phyloP scores from a whole-genome alignment of 768 basidiomycete species.

The Saitozyma podzolica region DNA sequence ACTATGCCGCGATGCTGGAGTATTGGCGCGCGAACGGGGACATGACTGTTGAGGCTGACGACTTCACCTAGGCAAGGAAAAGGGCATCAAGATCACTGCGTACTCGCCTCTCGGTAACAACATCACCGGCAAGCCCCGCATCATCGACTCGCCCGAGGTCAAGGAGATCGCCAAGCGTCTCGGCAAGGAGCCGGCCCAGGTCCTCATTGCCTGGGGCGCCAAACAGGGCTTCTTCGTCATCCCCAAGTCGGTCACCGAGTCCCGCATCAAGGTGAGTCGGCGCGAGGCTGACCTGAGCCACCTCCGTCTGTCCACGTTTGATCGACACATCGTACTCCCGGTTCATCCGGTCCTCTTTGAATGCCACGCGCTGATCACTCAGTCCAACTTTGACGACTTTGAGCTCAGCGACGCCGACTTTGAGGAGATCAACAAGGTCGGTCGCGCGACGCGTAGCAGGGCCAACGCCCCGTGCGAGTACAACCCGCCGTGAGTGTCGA shows the following conservation, averaged over 20 bases:
- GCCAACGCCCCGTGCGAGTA: constrained; percentile 69
- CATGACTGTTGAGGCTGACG: not conserved
- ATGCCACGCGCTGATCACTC: not conserved
- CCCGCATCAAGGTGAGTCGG: constrained; percentile 57
- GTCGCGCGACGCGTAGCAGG: constrained; percentile 58
- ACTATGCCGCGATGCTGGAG: too few species aligned
- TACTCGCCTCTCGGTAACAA: constrained; percentile 44
- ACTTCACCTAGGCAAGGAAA: constrained; percentile 26
- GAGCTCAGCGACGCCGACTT: constrained; percentile 68
- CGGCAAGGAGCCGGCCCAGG: constrained; percentile 71
- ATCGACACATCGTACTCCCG: too few species aligned
- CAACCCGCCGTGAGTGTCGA: constrained; percentile 34
- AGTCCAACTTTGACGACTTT: constrained; percentile 75
- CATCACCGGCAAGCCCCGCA: constrained; percentile 59
- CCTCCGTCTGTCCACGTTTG: too few species aligned
- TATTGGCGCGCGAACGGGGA: too few species aligned
- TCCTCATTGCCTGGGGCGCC: constrained; percentile 77
- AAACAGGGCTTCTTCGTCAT: constrained; percentile 77
- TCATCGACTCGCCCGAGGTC: constrained; percentile 68
- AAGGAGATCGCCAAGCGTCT: constrained; percentile 65
- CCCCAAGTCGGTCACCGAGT: constrained; percentile 68
- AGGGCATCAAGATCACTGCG: constrained; percentile 44
- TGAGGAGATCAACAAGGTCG: constrained; percentile 61
- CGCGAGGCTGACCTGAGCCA: too few species aligned
- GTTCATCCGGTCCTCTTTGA: too few species aligned